Evolutionary conservation across 345 rosid genomes (phyloP), one percentile per base, ranked within the genome.

Genomic region (Boechera retrofracta): DNA sequence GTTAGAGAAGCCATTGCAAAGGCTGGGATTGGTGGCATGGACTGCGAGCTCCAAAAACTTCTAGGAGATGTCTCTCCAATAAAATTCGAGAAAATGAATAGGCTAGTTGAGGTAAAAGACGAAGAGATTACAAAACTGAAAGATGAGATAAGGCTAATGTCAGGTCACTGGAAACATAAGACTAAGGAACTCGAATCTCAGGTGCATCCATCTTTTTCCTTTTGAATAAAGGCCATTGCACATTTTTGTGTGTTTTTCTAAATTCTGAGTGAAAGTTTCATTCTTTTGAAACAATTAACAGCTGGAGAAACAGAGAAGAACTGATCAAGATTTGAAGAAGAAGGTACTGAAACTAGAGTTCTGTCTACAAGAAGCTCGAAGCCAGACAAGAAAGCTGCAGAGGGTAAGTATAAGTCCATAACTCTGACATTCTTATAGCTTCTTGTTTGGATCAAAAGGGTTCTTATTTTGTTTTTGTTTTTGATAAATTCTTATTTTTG

Each of bases 81-180:
- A 87, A 89, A 88, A 57, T 75, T 84, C 0, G 88, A 90, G 78
- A 86, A 64, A 45, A 85, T 87, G 39, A 83, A 85, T 79, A 87
- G 42, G 54, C 81, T 88, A 75, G 73, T 92, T 64, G 15, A 74
- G 39, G 83, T 67, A 3, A 90, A 90, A 67, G 97, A 90, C 65
- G 88, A 79, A 70, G 91, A 90, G 81, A 83, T 95, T 69, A 79
- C 79, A 6, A 88, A 76, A 69, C 74, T 95, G 35, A 89, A 81
- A 79, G 98, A 92, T 58, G 96, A 95, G 77, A 77, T 92, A 62
- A 80, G 85, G 79, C 65, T 89, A 45, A 86, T 95, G 85, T 87
- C 97, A 49, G 84, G 86, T 51, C 94, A 88, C 52, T 94, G 99
- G 98, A 89, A 89, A 81, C 82, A 81, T 26, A 88, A 89, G 84